Conservation (phyloP, 352 stramenopile species). For the Stramenopiles sp. region DNA sequence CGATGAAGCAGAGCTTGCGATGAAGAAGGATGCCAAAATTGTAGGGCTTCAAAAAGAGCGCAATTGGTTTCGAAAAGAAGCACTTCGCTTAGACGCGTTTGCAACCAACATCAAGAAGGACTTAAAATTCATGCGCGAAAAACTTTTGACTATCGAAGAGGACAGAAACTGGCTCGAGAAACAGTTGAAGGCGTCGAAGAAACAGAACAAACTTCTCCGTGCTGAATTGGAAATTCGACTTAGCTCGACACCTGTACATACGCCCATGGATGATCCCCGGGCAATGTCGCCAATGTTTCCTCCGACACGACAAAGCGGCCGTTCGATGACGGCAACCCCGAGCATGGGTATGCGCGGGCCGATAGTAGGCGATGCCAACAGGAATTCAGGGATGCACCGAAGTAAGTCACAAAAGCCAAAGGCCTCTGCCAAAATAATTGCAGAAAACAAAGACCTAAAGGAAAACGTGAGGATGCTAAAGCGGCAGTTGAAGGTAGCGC, state of each 20-base stretch:
- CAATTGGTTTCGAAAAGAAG: constrained; percentile 76
- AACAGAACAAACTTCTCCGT: constrained; percentile 70
- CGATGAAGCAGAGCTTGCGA: constrained; percentile 58
- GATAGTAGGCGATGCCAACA: not conserved
- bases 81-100: constrained; percentile 62
- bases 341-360: not conserved
- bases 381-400: constrained; percentile 16
- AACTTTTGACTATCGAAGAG: constrained; percentile 63
- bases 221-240: constrained; percentile 44
- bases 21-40: constrained; percentile 71
- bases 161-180: constrained; percentile 70
- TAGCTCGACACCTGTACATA: constrained; percentile 24
- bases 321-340: constrained; percentile 10
- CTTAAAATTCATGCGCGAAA: constrained; percentile 70
- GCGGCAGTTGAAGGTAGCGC: constrained; percentile 40
- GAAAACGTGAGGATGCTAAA: constrained; percentile 43
- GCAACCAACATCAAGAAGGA: constrained; percentile 71
- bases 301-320: constrained; percentile 13
- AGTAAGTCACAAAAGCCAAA: not conserved
- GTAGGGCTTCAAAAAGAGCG: constrained; percentile 74
- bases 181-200: constrained; percentile 75
- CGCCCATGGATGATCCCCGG: constrained; percentile 23
- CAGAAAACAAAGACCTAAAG: constrained; percentile 28
- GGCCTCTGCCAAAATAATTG: constrained; percentile 7
- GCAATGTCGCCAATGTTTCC: constrained; percentile 26